Percentiles rank a stretch among this genome's conserved stretches.
phyloP scores from a whole-genome alignment of 192 early-diverging fungal genomes.

The Gigaspora rosea region DNA sequence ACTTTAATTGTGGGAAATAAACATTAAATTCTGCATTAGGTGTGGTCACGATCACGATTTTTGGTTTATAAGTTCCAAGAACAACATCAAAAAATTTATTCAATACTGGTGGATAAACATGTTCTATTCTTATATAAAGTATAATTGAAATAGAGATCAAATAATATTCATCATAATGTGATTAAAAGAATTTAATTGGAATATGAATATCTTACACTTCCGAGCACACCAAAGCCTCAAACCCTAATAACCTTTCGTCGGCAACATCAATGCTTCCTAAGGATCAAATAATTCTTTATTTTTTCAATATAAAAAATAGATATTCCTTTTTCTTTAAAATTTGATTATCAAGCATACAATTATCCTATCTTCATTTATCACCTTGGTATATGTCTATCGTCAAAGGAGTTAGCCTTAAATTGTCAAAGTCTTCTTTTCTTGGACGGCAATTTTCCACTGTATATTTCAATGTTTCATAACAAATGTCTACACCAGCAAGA shows the following conservation, averaged over 20 bases:
- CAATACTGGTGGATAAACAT: constrained; percentile 64
- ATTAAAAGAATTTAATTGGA: no score
- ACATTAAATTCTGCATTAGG: constrained; percentile 94
- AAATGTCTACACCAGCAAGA: constrained; percentile 77
- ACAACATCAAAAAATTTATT: constrained; percentile 59
- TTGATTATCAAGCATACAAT: background rate
- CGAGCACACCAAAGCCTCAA: constrained; percentile 74
- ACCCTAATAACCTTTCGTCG: constrained; percentile 56
- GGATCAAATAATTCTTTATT: background rate
- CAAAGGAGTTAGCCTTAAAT: constrained; percentile 62
- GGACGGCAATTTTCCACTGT: constrained; percentile 61
- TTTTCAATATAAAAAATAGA: constrained; percentile 5
- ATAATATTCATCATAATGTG: no score
- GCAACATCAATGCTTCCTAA: constrained; percentile 54
- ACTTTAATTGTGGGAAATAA: constrained; percentile 75
- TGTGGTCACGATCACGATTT: constrained; percentile 70
- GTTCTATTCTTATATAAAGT: constrained; percentile 66
- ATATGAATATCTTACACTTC: constrained; percentile 60
- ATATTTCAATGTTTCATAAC: constrained; percentile 39
- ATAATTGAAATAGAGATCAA: no score
- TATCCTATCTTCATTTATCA: constrained; percentile 20
- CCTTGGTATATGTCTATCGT: constrained; percentile 69
- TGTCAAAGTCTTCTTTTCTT: constrained; percentile 54
- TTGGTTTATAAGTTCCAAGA: constrained; percentile 69
- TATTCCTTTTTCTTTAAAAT: constrained; percentile 15